Evolutionary conservation across 352 stramenopile species (phyloP), one percentile per base, ranked within the genome.

Genomic region (Peronospora belbahrii): DNA sequence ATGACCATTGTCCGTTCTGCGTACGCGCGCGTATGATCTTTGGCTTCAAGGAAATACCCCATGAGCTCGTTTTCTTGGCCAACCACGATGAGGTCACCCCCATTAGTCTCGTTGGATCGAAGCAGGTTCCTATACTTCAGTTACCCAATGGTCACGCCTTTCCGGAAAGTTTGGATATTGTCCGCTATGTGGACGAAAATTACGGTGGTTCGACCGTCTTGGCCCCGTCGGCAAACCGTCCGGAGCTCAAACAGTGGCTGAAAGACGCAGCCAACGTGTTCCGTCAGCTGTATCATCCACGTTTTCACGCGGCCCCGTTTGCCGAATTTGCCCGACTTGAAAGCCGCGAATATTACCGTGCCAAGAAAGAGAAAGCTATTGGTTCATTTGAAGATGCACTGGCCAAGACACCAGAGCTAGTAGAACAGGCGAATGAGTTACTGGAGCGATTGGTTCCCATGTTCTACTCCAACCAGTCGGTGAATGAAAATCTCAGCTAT

Each of bases 161-260:
- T 38, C 48, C 67, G 0, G 73, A 85, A 54, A 75, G 60, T 42
- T 62, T 82, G 57, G 73, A 85, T 40, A 85, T 85, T 48, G 70
- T 85, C 35, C 52, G 65, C 36, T 82, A 78, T 45, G 67, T 80
- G 44, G 73, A 85, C 48, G 45, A 62, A 25, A 52, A 80, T 52
- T 78, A 63, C 24, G 73, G 73, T 8, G 65, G 56, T 7, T 34
- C 54, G 8, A 51, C 47, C 31, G 31, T 85, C 19, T 48, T 71
- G 28, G 41, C 48, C 22, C 54, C 56, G 35, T 64, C 62, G 2
- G 37, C 67, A 9, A 44, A 54, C 24, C 65, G 73, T 14, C 48
- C 64, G 2, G 69, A 82, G 31, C 34, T 82, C 14, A 62, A 68
- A 23, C 37, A 54, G 31, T 84, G 72, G 72, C 71, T 71, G 35